Conservation (phyloP, 371 early-diverging fungal genomes). For the Smittium culicis region DNA sequence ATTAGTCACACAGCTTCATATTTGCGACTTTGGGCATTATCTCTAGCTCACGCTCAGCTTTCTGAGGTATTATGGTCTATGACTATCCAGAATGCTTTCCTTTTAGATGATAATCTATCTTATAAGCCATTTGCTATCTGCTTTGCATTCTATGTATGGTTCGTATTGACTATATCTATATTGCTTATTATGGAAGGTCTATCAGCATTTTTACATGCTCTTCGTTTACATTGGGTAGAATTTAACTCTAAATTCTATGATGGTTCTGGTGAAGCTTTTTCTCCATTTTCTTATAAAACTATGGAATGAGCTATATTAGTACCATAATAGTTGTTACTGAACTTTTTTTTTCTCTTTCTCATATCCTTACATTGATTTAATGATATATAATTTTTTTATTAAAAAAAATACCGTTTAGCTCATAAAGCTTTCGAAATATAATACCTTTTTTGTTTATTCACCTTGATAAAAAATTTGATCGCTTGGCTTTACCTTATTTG, state of each 20-base stretch:
- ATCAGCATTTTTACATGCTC: slow-evolving; percentile 95
- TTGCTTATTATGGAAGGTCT: slow-evolving; percentile 97
- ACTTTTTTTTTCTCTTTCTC: no score
- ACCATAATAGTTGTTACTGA: no score
- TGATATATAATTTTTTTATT: no score
- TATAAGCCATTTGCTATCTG: slow-evolving; percentile 49
- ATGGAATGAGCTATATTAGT: no score
- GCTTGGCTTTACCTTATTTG: no score
- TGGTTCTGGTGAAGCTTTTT: slow-evolving; percentile 69
- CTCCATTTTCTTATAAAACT: slow-evolving; percentile 68
- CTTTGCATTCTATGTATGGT: slow-evolving; percentile 69
- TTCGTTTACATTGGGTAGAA: slow-evolving; percentile 99
- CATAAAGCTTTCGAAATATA: no score
- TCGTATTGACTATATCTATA: slow-evolving; percentile 67
- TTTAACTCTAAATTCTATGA: slow-evolving; percentile 98
- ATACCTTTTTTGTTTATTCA: no score
- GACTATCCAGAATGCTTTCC: slow-evolving; percentile 46
- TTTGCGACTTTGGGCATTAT: slow-evolving; percentile 99
- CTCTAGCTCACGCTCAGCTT: slow-evolving; percentile 97
- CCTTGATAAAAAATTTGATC: no score
- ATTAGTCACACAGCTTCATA: slow-evolving; percentile 99
- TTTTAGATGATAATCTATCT: slow-evolving; percentile 3
- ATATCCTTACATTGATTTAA: no score
- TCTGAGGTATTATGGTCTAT: slow-evolving; percentile 97
- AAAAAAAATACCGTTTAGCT: no score